These are phyloP conservation scores for Dillenia suffruticosa DNA, from an alignment of 164 flowering plant genomes.

Conservation along the genomic window DNA sequence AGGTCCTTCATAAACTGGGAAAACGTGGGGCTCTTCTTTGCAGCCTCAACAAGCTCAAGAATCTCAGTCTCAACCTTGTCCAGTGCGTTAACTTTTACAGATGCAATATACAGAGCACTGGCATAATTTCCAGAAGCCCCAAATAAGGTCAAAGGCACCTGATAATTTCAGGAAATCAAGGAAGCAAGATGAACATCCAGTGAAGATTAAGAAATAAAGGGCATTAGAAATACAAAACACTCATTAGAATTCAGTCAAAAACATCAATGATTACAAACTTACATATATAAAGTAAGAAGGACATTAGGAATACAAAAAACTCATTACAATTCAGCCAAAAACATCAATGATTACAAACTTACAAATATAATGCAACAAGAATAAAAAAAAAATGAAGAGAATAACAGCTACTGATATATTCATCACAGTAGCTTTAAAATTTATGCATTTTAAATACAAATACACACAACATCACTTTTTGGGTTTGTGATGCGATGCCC, in stretches of 20 bases:
- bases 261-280: background rate
- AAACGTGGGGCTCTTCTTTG: conserved; percentile 58
- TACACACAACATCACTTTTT: background rate
- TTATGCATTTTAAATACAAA: background rate
- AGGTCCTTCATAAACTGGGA: conserved; percentile 66
- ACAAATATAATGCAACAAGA: too few relatives aligned
- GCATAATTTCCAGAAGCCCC: conserved; percentile 90
- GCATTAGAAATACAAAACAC: background rate
- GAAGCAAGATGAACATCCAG: background rate
- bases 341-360: background rate
- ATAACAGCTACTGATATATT: background rate
- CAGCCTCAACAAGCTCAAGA: conserved; percentile 57
- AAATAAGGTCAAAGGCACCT: conserved; percentile 71
- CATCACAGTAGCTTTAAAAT: background rate
- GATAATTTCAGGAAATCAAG: conserved; percentile 10
- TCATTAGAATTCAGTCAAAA: background rate
- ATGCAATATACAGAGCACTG: conserved; percentile 67
- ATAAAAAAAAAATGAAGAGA: background rate
- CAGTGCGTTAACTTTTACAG: conserved; percentile 57
- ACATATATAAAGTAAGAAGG: background rate
- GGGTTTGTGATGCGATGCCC: background rate
- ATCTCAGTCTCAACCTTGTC: conserved; percentile 82
- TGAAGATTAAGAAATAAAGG: background rate
- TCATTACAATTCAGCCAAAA: background rate
- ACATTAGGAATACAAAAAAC: background rate